Percentiles rank a stretch among this genome's conserved stretches.
These are phyloP conservation scores for Musa itinerans DNA, from an alignment of 176 grass and related monocot genomes.

Conservation along the genomic window DNA sequence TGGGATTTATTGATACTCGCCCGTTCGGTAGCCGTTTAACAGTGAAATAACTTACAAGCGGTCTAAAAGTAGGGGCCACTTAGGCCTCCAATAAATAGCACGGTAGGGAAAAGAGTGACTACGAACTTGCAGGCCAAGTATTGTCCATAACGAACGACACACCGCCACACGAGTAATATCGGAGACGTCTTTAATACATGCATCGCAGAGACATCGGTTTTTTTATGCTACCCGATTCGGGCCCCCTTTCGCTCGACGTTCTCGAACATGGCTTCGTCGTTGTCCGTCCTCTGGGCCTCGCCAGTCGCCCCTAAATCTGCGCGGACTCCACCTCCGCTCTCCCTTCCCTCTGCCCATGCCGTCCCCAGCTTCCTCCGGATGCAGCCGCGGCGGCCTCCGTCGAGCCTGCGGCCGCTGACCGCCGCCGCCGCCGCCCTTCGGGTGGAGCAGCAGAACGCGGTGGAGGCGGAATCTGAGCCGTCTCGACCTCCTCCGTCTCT, in stretches of 20 bases:
- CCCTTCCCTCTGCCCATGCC: not conserved
- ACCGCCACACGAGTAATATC: no score
- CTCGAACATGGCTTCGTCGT: conserved; percentile 38
- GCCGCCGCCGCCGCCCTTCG: conserved; percentile 37
- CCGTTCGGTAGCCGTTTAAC: accelerated
- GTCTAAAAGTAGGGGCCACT: no score
- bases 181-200: no score
- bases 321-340: not conserved
- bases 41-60: no score
- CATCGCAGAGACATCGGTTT: no score
- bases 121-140: no score
- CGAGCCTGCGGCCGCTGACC: conserved; percentile 13
- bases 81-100: no score
- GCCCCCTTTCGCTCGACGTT: no score
- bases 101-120: no score
- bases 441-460: conserved; percentile 49
- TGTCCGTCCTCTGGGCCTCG: conserved; percentile 41
- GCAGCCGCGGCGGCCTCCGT: not conserved
- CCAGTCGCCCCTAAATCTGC: conserved; percentile 21
- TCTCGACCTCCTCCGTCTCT: conserved; percentile 51
- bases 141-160: no score
- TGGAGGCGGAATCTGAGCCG: conserved; percentile 14
- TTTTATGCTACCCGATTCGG: no score
- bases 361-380: not conserved
- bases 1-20: no score